A percentile compares a stretch with the other conserved stretches of the same genome.
phyloP scores from a whole-genome alignment of 305 asterid genomes.

The Fraxinus albicans region DNA sequence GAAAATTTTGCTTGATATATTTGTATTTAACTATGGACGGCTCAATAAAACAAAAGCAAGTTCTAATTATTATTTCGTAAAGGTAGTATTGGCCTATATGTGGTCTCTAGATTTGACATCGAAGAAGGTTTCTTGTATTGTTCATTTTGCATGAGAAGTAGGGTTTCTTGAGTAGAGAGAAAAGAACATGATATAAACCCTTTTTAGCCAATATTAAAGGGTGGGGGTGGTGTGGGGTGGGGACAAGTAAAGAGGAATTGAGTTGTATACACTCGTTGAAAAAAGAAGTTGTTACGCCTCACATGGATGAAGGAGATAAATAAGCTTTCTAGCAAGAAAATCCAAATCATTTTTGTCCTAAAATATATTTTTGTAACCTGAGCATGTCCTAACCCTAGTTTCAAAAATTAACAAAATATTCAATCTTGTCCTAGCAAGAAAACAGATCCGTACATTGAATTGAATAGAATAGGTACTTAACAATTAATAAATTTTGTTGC shows the following conservation, averaged over 20 bases:
- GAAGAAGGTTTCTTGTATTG: constrained; percentile 6
- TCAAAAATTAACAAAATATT: constrained; percentile 12
- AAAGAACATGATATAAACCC: constrained; percentile 32
- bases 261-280: constrained; percentile 31
- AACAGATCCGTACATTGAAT: background rate
- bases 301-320: constrained; percentile 52
- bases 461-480: background rate
- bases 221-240: background rate
- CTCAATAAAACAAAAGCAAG: background rate
- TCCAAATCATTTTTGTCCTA: constrained; percentile 42
- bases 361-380: constrained; percentile 41
- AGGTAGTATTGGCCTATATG: background rate
- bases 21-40: background rate
- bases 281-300: constrained; percentile 45
- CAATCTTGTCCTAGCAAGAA: constrained; percentile 19
- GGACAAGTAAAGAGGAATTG: constrained; percentile 28
- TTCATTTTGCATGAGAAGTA: constrained; percentile 15
- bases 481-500: background rate
- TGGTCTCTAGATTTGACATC: background rate
- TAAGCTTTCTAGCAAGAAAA: constrained; percentile 30
- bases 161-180: constrained; percentile 32
- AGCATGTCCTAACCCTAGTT: constrained; percentile 38
- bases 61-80: background rate
- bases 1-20: background rate
- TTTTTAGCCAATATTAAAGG: constrained; percentile 10